Base-by-base conservation (phyloP, 1,284 basidiomycete species). In the Tranzscheliella williamsii region DNA sequence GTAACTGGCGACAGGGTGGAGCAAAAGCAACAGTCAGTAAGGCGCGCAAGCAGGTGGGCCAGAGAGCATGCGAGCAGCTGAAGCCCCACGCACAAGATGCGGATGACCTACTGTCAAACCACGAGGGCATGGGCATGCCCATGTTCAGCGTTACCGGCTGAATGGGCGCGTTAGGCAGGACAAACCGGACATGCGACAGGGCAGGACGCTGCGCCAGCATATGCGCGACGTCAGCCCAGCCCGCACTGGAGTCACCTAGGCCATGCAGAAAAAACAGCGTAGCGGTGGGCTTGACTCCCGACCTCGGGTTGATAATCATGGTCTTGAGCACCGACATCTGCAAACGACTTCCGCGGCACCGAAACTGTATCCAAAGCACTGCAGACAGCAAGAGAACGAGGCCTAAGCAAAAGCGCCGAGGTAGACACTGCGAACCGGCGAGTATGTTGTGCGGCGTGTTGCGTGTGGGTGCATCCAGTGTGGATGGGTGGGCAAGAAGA, bases 61-160 rank as follows among this genome's bases (percentile, higher is more conserved):
- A 17, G 20, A 32, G 26, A n/a, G 44, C 33, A 39, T 42, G 21
- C 17, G 13, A 1, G 16, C 29, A 45, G 61, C 41, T n/a, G n/a
- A n/a, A n/a, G n/a, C n/a, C n/a, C n/a, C 42, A 54, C 57, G 51
- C 62, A 61, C 57, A 64, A 42, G 60, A 64, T 31, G 60, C 55
- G 18, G 58, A 58, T 36, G 57, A 72, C 69, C 57, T 67, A 72
- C 70, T 69, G 45, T 75, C 74, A 46, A 75, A 75, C 75, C 75
- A 77, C 5, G 64, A 65, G 7, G 73, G 71, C 75, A 77, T 77
- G 33, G 53, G 54, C 73, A 74, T 73, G 35, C 73, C 73, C 62
- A 73, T 70, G 38, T 77, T 77, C 22, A 77, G 50, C 29, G 73
- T 63, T 9, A 77, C 72, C 4, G 75, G 73, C 60, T 71, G 72